Conservation (phyloP, 345 rosid genomes). For the Salix viminalis region DNA sequence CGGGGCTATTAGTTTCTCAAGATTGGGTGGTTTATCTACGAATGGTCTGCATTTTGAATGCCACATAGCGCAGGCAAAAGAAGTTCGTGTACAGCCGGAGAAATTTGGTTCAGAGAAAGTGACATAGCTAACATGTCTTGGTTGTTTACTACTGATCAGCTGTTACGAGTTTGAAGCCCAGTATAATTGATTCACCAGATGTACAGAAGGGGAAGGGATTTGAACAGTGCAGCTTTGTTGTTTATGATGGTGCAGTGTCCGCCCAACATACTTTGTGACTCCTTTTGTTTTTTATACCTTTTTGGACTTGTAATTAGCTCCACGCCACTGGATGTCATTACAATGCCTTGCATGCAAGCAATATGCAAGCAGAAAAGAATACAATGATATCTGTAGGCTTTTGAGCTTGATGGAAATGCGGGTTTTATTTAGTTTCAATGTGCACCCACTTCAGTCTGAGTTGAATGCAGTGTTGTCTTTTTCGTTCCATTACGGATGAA, state of each 20-base stretch:
- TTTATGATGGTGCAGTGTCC: background rate
- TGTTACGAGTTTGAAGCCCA: background rate
- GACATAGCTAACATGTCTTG: background rate
- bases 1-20: background rate
- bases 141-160: background rate
- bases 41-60: slow-evolving; percentile 2
- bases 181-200: background rate
- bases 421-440: background rate
- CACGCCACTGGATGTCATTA: background rate
- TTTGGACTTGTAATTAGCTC: background rate
- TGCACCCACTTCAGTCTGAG: background rate
- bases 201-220: background rate
- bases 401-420: background rate
- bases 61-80: background rate
- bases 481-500: no score
- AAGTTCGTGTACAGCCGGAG: background rate
- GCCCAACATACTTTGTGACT: background rate
- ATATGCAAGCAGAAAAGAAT: background rate
- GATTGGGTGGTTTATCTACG: background rate
- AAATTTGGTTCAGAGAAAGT: background rate
- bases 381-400: background rate
- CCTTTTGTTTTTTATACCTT: background rate
- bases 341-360: background rate
- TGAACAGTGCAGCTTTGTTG: background rate
- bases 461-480: background rate